Base-by-base conservation (phyloP, 169 alveolate genomes). In the Cryptosporidium sp. region DNA sequence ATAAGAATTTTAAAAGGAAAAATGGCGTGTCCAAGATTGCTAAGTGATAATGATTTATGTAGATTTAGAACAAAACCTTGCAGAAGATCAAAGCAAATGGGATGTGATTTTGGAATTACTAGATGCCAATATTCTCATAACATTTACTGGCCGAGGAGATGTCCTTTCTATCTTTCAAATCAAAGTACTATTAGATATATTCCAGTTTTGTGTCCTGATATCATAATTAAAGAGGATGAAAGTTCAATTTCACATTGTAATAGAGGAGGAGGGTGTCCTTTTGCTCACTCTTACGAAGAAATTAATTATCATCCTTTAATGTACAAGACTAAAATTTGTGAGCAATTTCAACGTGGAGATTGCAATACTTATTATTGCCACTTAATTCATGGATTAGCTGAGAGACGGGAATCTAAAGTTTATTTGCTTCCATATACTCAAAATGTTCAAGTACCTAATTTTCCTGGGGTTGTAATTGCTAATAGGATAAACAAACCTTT, bases 261-360 rank as follows among this genome's bases (percentile, higher is more conserved):
- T 12, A 85, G 97, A 37, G 97, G 97, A 2, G 95, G 94, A 59
- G 94, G 93, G 71, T 96, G 98, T 69, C 96, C 96, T 59, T 96
- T 96, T 74, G 97, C 98, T 1, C 98, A 96, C 84, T 94, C 97
- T 41, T 85, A 93, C 62, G 98, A 96, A 58, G 98, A 96, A 93
- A 95, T 95, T 29, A 87, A 93, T 51, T 96, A 96, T 74, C 98
- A 96, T 71, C 98, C 98, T 0, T 92, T 96, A 68, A 93, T 94
- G 58, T 96, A 95, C 86, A 96, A 96, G 93, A 96, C 98, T 21
- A 93, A 95, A 70, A 92, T 93, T 43, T 95, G 97, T 92, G 95
- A 50, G 94, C 94, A 58, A 80, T 91, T 91, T 95, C 96, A 68
- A 93, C 45, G 92, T 45, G 97, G 97, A 48, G 87, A 84, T 21